Evolutionary conservation across 352 stramenopile genomes (phyloP), one percentile per base, ranked within the genome.

Genomic region (Thraustochytrium sp.): DNA sequence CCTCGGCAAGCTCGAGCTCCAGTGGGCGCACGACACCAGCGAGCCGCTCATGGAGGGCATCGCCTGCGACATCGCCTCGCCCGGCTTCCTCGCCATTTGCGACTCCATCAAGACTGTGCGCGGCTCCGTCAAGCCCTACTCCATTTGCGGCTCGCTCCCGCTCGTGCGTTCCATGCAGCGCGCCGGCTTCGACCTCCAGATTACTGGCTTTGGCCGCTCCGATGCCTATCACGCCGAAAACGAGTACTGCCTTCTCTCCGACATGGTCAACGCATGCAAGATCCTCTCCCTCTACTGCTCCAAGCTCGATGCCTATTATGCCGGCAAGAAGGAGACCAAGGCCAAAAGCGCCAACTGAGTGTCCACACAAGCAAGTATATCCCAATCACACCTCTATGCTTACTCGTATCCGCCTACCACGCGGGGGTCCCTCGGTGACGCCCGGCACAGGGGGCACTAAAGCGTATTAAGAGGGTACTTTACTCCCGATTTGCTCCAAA

Each of bases 201-300:
- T 86, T 84, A 85, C 42, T 18, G 80, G 84, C 29, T 84, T 74
- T 82, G 42, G 23, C 90, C 92, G 76, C 88, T 95, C 62, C 90
- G 93, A 77, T 91, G 91, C 73, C 36, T 96, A 97, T 85, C 93
- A 97, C 87, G 93, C 92, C 18, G 93, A 97, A 87, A 96, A 97
- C 85, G 93, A 97, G 86, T 96, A 92, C 87, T 96, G 92, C 73
- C 87, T 84, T 61, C 86, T 97, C 49, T 93, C 86, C 74, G 91
- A 95, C 75, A 96, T 97, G 89, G 88, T 90, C 75, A 87, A 95
- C 73, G 93, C 92, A 16, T 85, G 93, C 31, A 91, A 93, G 87
- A 95, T 97, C 82, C 88, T 96, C 18, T 88, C 92, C 37, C 88
- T 86, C 49, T 93, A 92, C 46, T 92, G 96, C 34, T 80, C 68